Base-by-base conservation (phyloP, 768 basidiomycete genomes). In the Psilocybe cubensis region DNA sequence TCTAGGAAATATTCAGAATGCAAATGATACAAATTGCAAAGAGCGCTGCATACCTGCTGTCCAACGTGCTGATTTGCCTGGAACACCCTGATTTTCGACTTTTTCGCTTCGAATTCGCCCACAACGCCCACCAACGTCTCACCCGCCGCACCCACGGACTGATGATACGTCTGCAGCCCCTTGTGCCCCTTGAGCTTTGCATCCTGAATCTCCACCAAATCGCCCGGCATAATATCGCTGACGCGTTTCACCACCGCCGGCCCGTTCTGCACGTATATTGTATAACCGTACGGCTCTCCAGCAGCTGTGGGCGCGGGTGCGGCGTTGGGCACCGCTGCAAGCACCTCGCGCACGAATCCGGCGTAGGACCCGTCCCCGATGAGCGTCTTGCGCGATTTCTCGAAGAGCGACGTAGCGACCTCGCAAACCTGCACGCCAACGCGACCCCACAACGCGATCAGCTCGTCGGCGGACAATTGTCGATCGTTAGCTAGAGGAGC, bases 21-120 rank as follows among this genome's bases (percentile, higher is more conserved):
- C 24, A 28, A 25, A 45, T 42, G 20, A 47, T 28, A 54, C 21
- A 38, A 41, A 48, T n/a, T 40, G 57, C 62, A 58, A 57, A 63
- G 60, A 52, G 50, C 33, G 77, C 83, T 59, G n/a, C n/a, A n/a
- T 59, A 89, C 90, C 83, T 91, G 89, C 62, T 87, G 90, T 46
- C 91, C 87, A 66, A 91, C 89, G 65, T 89, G 90, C 68, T 90
- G 86, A 70, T 92, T 94, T 52, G 94, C 94, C 70, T 96, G 92
- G 70, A 88, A 88, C 42, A 92, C 85, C 69, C 81, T 83, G 52
- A 95, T 77, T 77, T 97, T 97, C 58, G 82, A 83, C 78, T 95
- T 96, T 83, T 92, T 94, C 35, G 74, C 72, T 64, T 97, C 95
- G 68, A 88, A 91, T 67, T 96, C 94, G 46, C 79, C 81, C 52